These are phyloP conservation scores for Pythium pyrilobum DNA, from an alignment of 352 stramenopile genomes.

Conservation along the genomic window DNA sequence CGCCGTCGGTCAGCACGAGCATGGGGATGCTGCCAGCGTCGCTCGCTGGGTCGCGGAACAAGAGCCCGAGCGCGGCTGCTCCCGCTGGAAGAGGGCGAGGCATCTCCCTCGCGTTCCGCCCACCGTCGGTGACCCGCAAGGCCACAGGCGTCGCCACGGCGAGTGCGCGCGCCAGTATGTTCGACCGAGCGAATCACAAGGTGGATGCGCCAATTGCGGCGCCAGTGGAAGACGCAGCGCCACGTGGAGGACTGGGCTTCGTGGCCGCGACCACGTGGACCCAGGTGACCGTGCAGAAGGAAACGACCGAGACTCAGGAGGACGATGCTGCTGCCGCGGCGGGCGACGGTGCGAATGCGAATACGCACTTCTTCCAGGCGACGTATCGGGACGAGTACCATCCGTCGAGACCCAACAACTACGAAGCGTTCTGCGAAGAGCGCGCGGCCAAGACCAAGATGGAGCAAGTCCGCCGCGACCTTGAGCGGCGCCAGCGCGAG, in stretches of 20 bases:
- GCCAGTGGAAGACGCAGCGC: conserved; percentile 21
- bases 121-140: conserved; percentile 46
- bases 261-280: conserved; percentile 91
- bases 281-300: conserved; percentile 44
- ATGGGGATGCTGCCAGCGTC: conserved; percentile 45
- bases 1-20: conserved; percentile 17
- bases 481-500: conserved; percentile 69
- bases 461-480: conserved; percentile 74
- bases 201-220: background rate
- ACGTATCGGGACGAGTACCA: conserved; percentile 87
- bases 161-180: background rate
- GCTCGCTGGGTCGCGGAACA: conserved; percentile 31
- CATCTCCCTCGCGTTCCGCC: conserved; percentile 54
- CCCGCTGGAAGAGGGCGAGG: background rate
- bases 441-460: conserved; percentile 67
- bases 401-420: conserved; percentile 83
- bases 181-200: background rate
- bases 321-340: conserved; percentile 22
- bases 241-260: conserved; percentile 81
- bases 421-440: conserved; percentile 84
- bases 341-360: background rate
- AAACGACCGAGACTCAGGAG: background rate
- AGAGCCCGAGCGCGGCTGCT: conserved; percentile 24
- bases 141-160: background rate
- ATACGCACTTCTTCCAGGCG: conserved; percentile 57